A percentile compares a stretch with the other conserved stretches of the same genome.
These are phyloP conservation scores for Ceratocystis diversiconidia DNA, from an alignment of 2,329 filamentous ascomycete species.

Conservation along the genomic window DNA sequence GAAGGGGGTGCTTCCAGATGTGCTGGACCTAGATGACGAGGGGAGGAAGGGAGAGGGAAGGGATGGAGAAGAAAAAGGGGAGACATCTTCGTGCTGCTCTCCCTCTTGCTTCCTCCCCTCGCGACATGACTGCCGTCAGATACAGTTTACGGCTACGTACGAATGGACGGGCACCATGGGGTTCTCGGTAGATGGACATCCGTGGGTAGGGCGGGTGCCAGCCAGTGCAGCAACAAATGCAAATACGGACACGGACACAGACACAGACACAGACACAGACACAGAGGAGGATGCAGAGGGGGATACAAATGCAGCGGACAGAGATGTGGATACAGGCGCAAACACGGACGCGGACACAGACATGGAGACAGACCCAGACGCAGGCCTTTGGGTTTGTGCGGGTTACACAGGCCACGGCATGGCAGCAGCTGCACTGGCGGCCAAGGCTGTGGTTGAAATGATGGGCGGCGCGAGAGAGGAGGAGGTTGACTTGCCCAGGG, in stretches of 20 bases:
- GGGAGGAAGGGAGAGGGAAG: background rate
- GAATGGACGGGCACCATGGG: constrained; percentile 78
- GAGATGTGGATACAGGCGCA: constrained; percentile 11
- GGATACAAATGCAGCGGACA: too few species aligned
- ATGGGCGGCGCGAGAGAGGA: constrained; percentile 32
- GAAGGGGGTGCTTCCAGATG: constrained; percentile 29
- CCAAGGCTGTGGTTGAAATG: constrained; percentile 47
- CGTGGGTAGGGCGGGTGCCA: constrained; percentile 59
- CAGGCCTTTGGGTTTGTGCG: constrained; percentile 47
- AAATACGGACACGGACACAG: too few species aligned
- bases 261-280: too few species aligned
- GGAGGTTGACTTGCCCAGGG: constrained; percentile 32
- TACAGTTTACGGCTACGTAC: constrained; percentile 38
- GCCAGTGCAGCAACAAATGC: constrained; percentile 31
- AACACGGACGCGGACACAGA: too few species aligned
- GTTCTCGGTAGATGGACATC: constrained; percentile 50
- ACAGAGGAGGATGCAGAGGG: too few species aligned
- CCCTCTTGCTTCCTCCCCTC: constrained; percentile 22
- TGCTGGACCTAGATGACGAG: constrained; percentile 24
- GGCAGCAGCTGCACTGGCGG: constrained; percentile 56
- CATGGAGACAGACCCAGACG: background rate
- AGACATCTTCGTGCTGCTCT: too few species aligned
- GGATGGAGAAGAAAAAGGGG: background rate
- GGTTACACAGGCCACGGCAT: constrained; percentile 66
- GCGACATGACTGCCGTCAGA: constrained; percentile 26